phyloP scores from a whole-genome alignment of 352 stramenopile species.

The Aphanomyces euteiches region DNA sequence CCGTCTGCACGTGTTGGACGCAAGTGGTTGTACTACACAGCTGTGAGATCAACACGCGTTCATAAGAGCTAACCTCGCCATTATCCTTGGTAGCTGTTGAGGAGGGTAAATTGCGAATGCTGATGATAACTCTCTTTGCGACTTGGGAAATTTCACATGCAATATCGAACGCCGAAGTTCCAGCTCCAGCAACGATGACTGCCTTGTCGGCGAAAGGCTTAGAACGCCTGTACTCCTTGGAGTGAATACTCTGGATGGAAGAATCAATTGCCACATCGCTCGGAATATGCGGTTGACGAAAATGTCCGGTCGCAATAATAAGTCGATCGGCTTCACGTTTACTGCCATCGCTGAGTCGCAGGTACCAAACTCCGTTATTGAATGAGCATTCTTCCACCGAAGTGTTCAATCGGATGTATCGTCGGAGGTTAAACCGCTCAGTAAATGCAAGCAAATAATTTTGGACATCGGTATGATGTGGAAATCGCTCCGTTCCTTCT shows the following conservation, averaged over 20 bases:
- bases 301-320: background rate
- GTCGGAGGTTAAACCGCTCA: background rate
- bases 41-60: no score
- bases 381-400: constrained; percentile 5
- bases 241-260: constrained; percentile 1
- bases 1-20: background rate
- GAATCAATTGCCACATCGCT: background rate
- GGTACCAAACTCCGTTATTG: background rate
- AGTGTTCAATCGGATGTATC: constrained; percentile 5
- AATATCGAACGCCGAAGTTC: constrained; percentile 6
- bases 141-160: constrained; percentile 1
- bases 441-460: background rate
- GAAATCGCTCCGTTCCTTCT: constrained; percentile 1
- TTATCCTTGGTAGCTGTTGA: no score
- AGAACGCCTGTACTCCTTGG: background rate
- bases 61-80: no score
- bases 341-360: background rate
- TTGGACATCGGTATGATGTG: constrained; percentile 2
- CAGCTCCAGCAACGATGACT: background rate
- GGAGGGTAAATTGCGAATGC: background rate
- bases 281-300: background rate
- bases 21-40: background rate
- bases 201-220: background rate
- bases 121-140: background rate
- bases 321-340: background rate